Base-by-base conservation (phyloP, 177 flowering plant species). In the Tripterygium wilfordii region DNA sequence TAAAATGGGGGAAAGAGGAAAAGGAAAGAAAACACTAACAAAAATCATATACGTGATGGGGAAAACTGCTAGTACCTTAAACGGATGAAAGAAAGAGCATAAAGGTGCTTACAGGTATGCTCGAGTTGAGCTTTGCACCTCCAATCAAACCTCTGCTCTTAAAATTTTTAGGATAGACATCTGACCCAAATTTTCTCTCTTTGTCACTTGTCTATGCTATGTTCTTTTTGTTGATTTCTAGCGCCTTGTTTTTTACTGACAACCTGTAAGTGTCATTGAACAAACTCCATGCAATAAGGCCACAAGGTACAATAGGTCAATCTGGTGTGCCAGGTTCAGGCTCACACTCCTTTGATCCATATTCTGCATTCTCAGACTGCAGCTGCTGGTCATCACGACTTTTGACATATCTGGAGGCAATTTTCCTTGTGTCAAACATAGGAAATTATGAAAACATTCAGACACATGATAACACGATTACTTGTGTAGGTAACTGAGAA, bases 201-300 rank as follows among this genome's bases (percentile, higher is more conserved):
- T 58, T 58, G 64, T 87, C 96, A 71, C 96, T 87, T 49, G 79
- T 57, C 96, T 92, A 87, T 36, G 91, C 84, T 50, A 87, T 83
- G 53, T 77, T 57, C 60, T 73, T 79, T 66, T 82, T 87, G 64
- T 49, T 80, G 41, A 87, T 74, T 9, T 48, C 53, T 16, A 87
- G 21, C 1, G 7, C 37, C 51, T 63, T 71, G 41, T 53, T 57
- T 30, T 71, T 61, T n/a, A 66, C 41, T 4, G 78, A 68, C 61
- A 87, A 76, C 37, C 68, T 48, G 29, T 84, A 87, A 25, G 96
- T 84, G 63, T 87, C 96, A 42, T 87, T 87, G 72, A 87, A 87
- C 71, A 87, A 66, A 63, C 92, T 84, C 96, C 92, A 87, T 0
- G 92, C 92, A 64, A 82, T 68, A 23, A 87, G 89, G 45, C 96